Conservation (phyloP, 2,329 filamentous ascomycete species). For the Colletotrichum euphorbiae region DNA sequence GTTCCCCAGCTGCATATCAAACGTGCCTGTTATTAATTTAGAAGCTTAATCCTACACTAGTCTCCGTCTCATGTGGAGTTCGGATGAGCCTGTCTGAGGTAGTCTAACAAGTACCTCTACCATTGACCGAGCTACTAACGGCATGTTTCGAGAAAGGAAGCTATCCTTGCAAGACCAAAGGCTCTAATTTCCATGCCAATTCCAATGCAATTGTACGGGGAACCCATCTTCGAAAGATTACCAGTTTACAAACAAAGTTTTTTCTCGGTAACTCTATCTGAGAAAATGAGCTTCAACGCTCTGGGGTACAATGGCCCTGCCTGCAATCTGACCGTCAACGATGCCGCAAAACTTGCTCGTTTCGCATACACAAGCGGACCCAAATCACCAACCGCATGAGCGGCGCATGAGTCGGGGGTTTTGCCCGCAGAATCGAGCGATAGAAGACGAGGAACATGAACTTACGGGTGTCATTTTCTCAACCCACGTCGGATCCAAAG, state of each 20-base stretch:
- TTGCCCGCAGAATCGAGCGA: neutral
- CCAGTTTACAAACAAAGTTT: neutral
- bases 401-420: no score
- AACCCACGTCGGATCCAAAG: slow-evolving; percentile 48
- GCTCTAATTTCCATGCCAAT: slow-evolving; percentile 1
- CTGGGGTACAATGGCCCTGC: slow-evolving; percentile 36
- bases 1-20: slow-evolving; percentile 10
- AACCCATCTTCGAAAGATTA: neutral
- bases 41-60: slow-evolving; percentile 31
- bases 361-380: slow-evolving; percentile 1
- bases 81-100: no score
- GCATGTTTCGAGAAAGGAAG: slow-evolving; percentile 15
- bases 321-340: slow-evolving; percentile 22
- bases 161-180: slow-evolving; percentile 2
- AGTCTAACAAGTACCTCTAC: slow-evolving; percentile 9
- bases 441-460: slow-evolving; percentile 3
- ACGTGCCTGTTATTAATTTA: slow-evolving; percentile 31
- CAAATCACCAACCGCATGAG: slow-evolving; percentile 8
- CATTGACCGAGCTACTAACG: neutral
- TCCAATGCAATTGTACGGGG: slow-evolving; percentile 24
- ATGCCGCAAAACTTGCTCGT: slow-evolving; percentile 10
- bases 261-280: slow-evolving; percentile 13
- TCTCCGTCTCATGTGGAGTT: neutral
- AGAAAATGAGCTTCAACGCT: slow-evolving; percentile 28
- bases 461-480: slow-evolving; percentile 50